Evolutionary conservation across 805 yeast genomes (phyloP).

Genomic region (Yarrowia porcina): DNA sequence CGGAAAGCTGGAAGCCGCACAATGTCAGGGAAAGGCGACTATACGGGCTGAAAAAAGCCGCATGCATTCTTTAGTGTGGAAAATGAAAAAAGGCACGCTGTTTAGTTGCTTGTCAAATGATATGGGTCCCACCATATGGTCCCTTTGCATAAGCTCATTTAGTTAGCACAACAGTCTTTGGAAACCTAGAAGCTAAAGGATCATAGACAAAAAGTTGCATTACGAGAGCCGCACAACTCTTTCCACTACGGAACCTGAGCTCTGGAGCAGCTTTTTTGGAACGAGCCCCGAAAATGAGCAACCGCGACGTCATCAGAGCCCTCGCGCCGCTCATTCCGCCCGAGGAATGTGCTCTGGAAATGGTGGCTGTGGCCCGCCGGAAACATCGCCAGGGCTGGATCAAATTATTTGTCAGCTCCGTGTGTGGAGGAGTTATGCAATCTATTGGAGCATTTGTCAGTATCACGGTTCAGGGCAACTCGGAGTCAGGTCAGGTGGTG

Average conservation of each 20-base stretch:
- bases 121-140: background rate
- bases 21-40: background rate
- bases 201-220: background rate
- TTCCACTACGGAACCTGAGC: too few relatives aligned
- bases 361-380: slow-evolving; percentile 6
- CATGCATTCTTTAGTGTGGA: background rate
- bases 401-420: slow-evolving; percentile 7
- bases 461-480: slow-evolving; percentile 3
- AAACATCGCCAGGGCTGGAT: slow-evolving; percentile 6
- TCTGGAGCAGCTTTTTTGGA: too few relatives aligned
- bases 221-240: background rate
- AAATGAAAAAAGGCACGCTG: background rate
- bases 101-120: background rate
- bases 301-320: slow-evolving; percentile 2
- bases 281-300: background rate
- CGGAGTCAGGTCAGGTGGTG: background rate
- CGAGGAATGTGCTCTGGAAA: slow-evolving; percentile 11
- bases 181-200: background rate
- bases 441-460: slow-evolving; percentile 4
- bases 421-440: slow-evolving; percentile 20
- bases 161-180: background rate
- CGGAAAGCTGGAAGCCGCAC: background rate
- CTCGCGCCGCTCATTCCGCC: slow-evolving; percentile 18
- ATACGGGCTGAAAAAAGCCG: background rate
- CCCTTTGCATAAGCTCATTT: background rate